Evolutionary conservation across 139 green algal genomes (phyloP).

Genomic region (Pycnococcus provasolii): DNA sequence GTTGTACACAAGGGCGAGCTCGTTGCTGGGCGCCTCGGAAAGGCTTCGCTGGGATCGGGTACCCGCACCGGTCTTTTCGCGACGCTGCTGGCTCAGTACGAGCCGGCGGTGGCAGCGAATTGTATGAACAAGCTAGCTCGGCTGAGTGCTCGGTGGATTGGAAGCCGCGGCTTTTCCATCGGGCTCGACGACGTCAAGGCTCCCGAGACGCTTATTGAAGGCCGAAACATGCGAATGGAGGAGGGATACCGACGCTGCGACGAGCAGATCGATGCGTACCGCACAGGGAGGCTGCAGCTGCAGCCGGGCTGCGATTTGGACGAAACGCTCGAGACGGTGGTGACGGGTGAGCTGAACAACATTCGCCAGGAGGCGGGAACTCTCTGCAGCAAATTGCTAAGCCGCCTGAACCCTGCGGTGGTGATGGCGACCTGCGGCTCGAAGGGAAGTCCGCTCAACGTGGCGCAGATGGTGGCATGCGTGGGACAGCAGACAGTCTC

Average conservation of each 20-base stretch:
- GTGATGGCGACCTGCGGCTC: constrained; percentile 93
- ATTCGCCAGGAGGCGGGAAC: constrained; percentile 79
- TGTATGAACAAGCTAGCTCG: constrained; percentile 84
- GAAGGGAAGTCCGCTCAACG: constrained; percentile 96
- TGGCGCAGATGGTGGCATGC: constrained; percentile 95
- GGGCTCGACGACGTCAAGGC: constrained; percentile 88
- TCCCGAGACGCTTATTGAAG: background rate
- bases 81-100: constrained; percentile 37
- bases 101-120: constrained; percentile 27
- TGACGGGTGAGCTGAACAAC: constrained; percentile 78
- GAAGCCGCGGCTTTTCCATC: constrained; percentile 84
- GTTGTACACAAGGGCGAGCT: constrained; percentile 81
- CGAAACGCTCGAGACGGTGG: constrained; percentile 67
- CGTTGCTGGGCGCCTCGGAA: constrained; percentile 81
- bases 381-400: constrained; percentile 78
- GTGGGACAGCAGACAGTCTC: constrained; percentile 92
- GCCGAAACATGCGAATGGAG: constrained; percentile 30
- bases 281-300: constrained; percentile 58
- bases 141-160: constrained; percentile 78
- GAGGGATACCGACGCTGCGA: constrained; percentile 58
- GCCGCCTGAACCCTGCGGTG: constrained; percentile 74
- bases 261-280: constrained; percentile 55
- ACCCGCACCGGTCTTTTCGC: constrained; percentile 82
- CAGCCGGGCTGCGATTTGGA: constrained; percentile 75
- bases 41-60: constrained; percentile 73